phyloP scores from a whole-genome alignment of 2,329 filamentous ascomycete genomes.

The Alternaria ethzedia region DNA sequence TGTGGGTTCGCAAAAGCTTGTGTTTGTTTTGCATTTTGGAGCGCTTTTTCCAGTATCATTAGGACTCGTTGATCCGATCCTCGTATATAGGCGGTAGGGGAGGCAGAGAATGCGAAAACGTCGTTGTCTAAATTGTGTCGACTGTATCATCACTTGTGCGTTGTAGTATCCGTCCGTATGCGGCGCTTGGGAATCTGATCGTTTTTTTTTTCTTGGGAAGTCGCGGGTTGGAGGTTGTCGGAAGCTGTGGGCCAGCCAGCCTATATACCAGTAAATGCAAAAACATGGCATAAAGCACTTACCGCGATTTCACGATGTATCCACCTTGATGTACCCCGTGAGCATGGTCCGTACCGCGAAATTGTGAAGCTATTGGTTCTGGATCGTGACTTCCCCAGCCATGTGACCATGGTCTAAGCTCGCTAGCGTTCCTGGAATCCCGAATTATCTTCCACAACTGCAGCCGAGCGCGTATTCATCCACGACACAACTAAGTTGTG shows the following conservation, averaged over 20 bases:
- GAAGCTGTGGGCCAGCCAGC: neutral
- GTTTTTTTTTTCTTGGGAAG: conserved; percentile 3
- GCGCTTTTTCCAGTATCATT: conserved; percentile 32
- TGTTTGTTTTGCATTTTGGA: conserved; percentile 40
- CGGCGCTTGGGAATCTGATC: conserved; percentile 3
- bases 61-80: conserved; percentile 25
- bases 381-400: conserved; percentile 36
- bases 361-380: conserved; percentile 31
- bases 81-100: conserved; percentile 32
- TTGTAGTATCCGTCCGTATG: conserved; percentile 10
- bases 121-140: conserved; percentile 15
- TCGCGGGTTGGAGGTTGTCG: neutral
- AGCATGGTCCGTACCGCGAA: conserved; percentile 20
- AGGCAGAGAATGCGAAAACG: conserved; percentile 29
- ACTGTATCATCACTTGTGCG: conserved; percentile 15
- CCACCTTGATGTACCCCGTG: conserved; percentile 21
- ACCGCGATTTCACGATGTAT: conserved; percentile 8
- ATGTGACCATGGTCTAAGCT: conserved; percentile 27
- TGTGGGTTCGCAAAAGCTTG: conserved; percentile 41
- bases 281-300: conserved; percentile 25
- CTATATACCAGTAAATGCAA: conserved; percentile 26
- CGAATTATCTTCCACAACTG: conserved; percentile 15
- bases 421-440: conserved; percentile 22
- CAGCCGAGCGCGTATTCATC: conserved; percentile 11
- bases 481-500: conserved; percentile 12